Base-by-base conservation (phyloP, 2,329 filamentous ascomycete genomes). In the Trichoderma semiorbis region DNA sequence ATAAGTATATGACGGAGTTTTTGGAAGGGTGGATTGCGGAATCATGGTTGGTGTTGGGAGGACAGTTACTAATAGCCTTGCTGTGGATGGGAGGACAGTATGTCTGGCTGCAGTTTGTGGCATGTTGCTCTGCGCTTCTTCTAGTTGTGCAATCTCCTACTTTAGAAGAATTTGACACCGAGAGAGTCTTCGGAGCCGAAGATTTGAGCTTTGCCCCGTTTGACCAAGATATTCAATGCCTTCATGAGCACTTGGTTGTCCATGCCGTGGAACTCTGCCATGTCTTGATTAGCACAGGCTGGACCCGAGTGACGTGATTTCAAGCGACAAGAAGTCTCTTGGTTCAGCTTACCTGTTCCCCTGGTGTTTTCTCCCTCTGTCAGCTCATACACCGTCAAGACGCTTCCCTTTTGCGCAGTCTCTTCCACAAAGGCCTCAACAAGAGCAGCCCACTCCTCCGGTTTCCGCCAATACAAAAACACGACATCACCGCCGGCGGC, bases 141-240 rank as follows among this genome's bases (percentile, higher is more conserved):
- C 43, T 24, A 53, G 39, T 36, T 36, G 4, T 16, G 18, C 14
- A 26, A 5, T 24, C 32, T 16, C 7, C 21, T 47, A 26, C 3
- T 61, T 91, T 84, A 98, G 80, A 98, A 98, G 84, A 99, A 98
- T 84, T 99, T 99, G 75, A 98, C 94, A 77, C 96, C 96, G 78
- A 93, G 90, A 73, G 93, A 92, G 79, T 95, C 94, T 77, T 95
- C 94, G 69, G 90, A 89, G 39, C 95, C 95, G 83, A 99, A 98
- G 30, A 98, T 90, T 81, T 98, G 95, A 16, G 95, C 95, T 83
- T 93, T 97, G 76, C 94, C 94, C 74, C 92, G 89, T 86, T 97
- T 97, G 43, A 97, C 95, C 63, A 98, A 86, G 64, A 96, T 86
- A 73, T 89, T 88, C 63, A 99, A 85, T 47, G 93, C 92, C 80